These are phyloP conservation scores for Colletotrichum abscissum DNA, from an alignment of 2,329 filamentous ascomycete species.

Conservation along the genomic window DNA sequence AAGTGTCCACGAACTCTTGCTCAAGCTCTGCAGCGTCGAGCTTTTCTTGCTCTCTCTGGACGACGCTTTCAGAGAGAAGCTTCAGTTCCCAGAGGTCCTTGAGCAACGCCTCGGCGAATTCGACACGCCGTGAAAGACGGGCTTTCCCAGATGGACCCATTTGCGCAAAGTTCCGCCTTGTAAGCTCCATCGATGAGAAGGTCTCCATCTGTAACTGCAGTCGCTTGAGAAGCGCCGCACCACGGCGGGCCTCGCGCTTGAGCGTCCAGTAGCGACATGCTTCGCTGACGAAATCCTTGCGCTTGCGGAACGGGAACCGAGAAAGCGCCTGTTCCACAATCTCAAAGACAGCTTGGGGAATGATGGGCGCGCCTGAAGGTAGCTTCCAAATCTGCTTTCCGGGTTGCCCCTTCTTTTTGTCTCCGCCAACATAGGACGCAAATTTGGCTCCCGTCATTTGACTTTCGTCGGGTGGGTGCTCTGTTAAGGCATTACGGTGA, in stretches of 20 bases:
- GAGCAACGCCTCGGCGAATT: constrained; percentile 83
- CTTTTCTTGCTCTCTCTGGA: constrained; percentile 81
- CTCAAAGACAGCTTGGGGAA: constrained; percentile 88
- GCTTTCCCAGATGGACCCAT: constrained; percentile 89
- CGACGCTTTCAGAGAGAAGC: constrained; percentile 75
- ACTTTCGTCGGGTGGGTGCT: constrained; percentile 82
- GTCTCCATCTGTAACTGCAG: constrained; percentile 95
- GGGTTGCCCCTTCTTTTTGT: constrained; percentile 79
- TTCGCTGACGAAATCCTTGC: constrained; percentile 92
- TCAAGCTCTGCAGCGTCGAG: constrained; percentile 81
- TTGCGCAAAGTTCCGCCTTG: constrained; percentile 91
- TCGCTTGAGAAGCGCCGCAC: constrained; percentile 91
- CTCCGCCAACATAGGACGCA: constrained; percentile 73
- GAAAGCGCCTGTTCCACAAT: constrained; percentile 85
- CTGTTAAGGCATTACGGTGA: constrained; percentile 70
- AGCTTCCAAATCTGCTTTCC: constrained; percentile 86
- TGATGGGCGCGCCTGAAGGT: constrained; percentile 93
- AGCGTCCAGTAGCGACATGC: constrained; percentile 98
- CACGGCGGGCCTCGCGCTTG: constrained; percentile 91
- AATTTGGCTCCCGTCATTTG: constrained; percentile 88
- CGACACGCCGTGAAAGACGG: constrained; percentile 83
- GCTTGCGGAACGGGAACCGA: constrained; percentile 82
- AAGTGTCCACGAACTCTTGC: constrained; percentile 82
- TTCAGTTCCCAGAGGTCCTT: constrained; percentile 83
- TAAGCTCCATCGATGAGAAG: constrained; percentile 97